These are phyloP conservation scores for Panicum hallii DNA, from an alignment of 202 grass and related monocot species.

Conservation along the genomic window DNA sequence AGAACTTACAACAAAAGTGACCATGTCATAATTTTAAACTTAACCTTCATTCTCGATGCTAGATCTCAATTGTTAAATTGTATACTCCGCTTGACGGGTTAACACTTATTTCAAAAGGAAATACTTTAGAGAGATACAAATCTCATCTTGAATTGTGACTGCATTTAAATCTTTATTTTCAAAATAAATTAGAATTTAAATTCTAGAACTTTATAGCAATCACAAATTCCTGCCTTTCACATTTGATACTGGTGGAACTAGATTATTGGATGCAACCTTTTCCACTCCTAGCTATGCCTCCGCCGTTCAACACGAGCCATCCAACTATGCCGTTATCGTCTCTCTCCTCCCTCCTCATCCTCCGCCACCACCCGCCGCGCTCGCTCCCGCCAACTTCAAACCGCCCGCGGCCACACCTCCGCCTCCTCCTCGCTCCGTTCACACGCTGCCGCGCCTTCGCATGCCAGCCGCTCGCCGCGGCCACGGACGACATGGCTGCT, in stretches of 20 bases:
- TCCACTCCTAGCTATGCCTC: neutral
- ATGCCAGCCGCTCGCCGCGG: slow-evolving; percentile 17
- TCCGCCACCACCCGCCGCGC: neutral
- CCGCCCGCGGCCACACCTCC: slow-evolving; percentile 7
- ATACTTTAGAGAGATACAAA: too few relatives aligned
- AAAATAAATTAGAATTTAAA: neutral
- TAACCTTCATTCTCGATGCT: too few relatives aligned
- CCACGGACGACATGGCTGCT: slow-evolving; percentile 26
- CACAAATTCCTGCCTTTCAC: too few relatives aligned
- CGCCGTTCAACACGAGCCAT: neutral
- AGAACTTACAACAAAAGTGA: neutral
- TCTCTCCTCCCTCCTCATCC: slow-evolving; percentile 12
- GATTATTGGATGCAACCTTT: neutral
- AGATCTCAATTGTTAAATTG: too few relatives aligned
- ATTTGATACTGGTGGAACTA: neutral
- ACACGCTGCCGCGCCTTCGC: neutral
- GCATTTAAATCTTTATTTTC: too few relatives aligned
- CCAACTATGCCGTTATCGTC: slow-evolving; percentile 56
- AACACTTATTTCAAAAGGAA: too few relatives aligned
- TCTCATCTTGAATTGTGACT: too few relatives aligned
- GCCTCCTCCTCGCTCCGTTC: neutral
- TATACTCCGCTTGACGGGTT: too few relatives aligned
- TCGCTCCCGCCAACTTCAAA: slow-evolving; percentile 50
- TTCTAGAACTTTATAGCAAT: neutral
- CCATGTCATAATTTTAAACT: neutral